phyloP scores from a whole-genome alignment of 306 rosid species.

The Cyclanthera cordifolia region DNA sequence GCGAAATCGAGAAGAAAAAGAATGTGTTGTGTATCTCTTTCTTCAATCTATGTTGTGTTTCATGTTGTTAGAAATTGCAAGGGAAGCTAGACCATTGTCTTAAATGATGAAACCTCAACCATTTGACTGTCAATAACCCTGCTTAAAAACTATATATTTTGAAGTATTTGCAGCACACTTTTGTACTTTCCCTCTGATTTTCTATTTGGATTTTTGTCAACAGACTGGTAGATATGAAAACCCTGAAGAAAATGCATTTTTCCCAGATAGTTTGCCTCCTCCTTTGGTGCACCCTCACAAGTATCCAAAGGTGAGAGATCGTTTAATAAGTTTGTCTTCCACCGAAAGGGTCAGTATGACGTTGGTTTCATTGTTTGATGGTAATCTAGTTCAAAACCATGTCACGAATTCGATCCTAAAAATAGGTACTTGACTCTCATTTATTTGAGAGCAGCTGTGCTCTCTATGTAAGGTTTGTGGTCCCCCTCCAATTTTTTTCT shows the following conservation, averaged over 20 bases:
- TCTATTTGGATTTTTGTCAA: neutral
- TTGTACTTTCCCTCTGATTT: neutral
- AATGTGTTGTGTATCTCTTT: neutral
- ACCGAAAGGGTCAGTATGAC: too few species aligned
- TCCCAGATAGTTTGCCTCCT: constrained; percentile 37
- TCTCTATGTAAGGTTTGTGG: too few species aligned
- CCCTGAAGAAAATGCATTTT: constrained; percentile 80
- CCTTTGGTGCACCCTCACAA: constrained; percentile 45
- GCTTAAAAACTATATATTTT: neutral
- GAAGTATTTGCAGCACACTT: neutral
- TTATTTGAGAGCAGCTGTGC: too few species aligned
- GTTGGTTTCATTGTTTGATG: too few species aligned
- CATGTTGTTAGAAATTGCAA: neutral
- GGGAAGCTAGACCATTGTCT: neutral
- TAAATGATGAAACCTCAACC: neutral
- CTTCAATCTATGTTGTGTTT: neutral
- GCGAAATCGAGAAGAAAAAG: neutral
- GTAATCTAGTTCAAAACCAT: too few species aligned
- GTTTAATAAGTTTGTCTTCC: neutral
- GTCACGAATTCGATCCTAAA: too few species aligned
- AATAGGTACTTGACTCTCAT: too few species aligned
- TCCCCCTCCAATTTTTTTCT: too few species aligned
- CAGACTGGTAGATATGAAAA: constrained; percentile 74
- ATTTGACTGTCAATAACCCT: neutral
- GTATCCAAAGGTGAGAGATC: constrained; percentile 36